Evolutionary conservation across 2,329 filamentous ascomycete genomes (phyloP).

Genomic region (Aspergillus sp.): DNA sequence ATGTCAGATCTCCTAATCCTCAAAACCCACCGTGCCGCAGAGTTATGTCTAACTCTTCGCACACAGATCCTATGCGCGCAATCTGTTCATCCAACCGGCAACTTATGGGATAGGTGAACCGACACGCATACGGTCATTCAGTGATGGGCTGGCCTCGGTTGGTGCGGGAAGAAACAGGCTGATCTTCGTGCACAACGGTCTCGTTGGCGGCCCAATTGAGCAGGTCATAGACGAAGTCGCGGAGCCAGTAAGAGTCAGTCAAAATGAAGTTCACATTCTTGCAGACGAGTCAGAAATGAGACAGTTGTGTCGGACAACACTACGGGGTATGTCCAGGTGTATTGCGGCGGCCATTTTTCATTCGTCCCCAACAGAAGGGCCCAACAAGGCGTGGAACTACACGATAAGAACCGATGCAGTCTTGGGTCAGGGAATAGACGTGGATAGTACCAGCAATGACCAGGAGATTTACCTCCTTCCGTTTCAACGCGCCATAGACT

Average conservation of each 20-base stretch:
- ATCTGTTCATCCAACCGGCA: conserved; percentile 80
- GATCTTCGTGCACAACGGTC: conserved; percentile 77
- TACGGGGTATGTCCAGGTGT: conserved; percentile 71
- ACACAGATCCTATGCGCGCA: conserved; percentile 69
- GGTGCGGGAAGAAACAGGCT: conserved; percentile 68
- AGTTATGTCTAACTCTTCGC: not conserved
- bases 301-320: conserved; percentile 64
- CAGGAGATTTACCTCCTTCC: conserved; percentile 78
- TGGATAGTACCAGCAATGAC: conserved; percentile 70
- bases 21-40: not conserved
- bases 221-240: conserved; percentile 68
- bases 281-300: conserved; percentile 62
- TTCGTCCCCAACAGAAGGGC: conserved; percentile 74
- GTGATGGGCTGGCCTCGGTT: conserved; percentile 64
- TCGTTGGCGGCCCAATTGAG: conserved; percentile 71
- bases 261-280: conserved; percentile 54
- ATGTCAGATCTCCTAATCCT: conserved; percentile 31
- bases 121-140: conserved; percentile 65
- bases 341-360: conserved; percentile 76
- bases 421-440: conserved; percentile 68
- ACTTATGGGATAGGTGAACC: conserved; percentile 72
- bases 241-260: conserved; percentile 58
- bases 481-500: conserved; percentile 77
- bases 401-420: conserved; percentile 77
- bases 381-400: conserved; percentile 77